Base-by-base conservation (phyloP, 148 eudicot genomes). In the Rhododendron ovatum region DNA sequence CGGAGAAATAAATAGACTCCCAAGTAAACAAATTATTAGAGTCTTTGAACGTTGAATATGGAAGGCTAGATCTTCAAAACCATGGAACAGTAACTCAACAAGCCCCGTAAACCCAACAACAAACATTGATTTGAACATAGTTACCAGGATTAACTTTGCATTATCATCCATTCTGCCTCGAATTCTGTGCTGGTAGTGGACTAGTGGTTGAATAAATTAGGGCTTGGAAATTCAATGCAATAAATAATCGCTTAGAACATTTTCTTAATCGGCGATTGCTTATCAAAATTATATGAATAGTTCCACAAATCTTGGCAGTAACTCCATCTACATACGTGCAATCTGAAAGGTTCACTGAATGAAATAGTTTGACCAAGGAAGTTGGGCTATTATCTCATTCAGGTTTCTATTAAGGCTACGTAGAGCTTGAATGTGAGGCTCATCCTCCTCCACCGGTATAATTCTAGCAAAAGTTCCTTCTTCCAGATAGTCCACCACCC, bases 391-490 rank as follows among this genome's bases (percentile, higher is more conserved):
- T 20, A 93, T 80, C 74, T 91, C 93, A 47, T 88, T 91, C 2
- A 93, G 81, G 83, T 83, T 93, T 88, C 95, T 89, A 86, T 91
- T 93, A 9, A 94, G 86, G 61, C 63, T 85, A 55, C 95, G 95
- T 33, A 94, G 92, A 26, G 93, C 85, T 90, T 92, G 89, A 55
- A 94, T 88, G 78, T 94, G 95, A 75, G 94, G 94, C 80, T 94
- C 94, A 61, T 92, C 98, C 81, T 91, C 92, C 86, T 91, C 90
- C 48, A 92, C 91, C 0, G 98, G 91, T 59, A 91, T 85, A 35
- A 94, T 94, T 65, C 90, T 93, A 12, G 93, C 94, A 87, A 91
- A 94, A 35, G 81, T 85, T 65, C 94, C 95, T 86, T 92, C 93
- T 35, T 83, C 93, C 3, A 93, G 88, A 90, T 84, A 91, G 88